Evolutionary conservation across 345 rosid genomes (phyloP), one percentile per base, ranked within the genome.

Genomic region (Acer saccharum): DNA sequence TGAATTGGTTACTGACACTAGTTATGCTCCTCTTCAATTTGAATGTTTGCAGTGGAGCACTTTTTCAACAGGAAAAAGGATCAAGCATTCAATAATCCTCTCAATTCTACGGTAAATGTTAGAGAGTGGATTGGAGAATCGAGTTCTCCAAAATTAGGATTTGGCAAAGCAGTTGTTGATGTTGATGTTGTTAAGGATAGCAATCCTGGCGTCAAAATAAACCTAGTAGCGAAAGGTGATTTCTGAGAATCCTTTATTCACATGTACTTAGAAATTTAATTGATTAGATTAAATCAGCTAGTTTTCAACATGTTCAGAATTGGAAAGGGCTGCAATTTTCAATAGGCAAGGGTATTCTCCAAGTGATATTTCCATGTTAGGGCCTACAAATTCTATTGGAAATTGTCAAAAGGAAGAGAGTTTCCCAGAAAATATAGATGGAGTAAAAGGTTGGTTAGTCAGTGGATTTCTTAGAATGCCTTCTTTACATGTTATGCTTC

Each of bases 11-110:
- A 46, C 25, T 35, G 23, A 60, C 41, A 35, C 39, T 71, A 25
- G 20, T 7, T 25, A 43, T 66, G 14, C 25, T 68, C 20, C 57
- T 79, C 73, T 25, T 14, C 11, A 18, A 50, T 78, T 27, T 58
- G 32, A 65, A 61, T 79, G 79, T 46, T 43, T 80, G 78, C 81
- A 87, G 92, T 85, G 79, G 86, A 86, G 70, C 73, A 64, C 39
- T 85, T 84, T 77, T 86, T 89, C 82, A 90, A 85, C 72, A 76
- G 52, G 81, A 62, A 23, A 75, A 87, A 57, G 44, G 80, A 39
- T 63, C 74, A 80, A 48, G 78, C 77, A 66, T 83, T 61, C 16
- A 48, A 29, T 39, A 39, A 32, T 68, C 71, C 41, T 46, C 69
- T 35, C 68, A 50, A 68, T 77, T 57, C 74, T 73, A 70, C 77